Percentiles rank a stretch among this genome's conserved stretches.
Conservation (phyloP, 805 yeast genomes). For the Saccharomycopsis malanga region DNA sequence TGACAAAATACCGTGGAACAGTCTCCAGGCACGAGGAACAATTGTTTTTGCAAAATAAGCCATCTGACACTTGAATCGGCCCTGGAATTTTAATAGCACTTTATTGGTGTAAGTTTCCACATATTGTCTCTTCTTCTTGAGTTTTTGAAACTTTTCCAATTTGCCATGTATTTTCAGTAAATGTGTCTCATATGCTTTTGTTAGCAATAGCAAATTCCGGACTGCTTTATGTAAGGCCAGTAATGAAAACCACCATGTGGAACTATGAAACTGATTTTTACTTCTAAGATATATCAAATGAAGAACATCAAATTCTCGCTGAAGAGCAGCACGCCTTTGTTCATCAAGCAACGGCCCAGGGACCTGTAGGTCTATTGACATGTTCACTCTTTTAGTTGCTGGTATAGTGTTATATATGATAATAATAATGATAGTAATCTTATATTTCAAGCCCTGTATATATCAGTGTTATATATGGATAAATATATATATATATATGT, state of each 20-base stretch:
- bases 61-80: neutral
- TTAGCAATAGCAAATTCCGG: slow-evolving; percentile 30
- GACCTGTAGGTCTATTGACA: too few relatives aligned
- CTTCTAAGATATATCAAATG: slow-evolving; percentile 46
- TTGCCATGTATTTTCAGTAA: neutral
- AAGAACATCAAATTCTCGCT: slow-evolving; percentile 36
- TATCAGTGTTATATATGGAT: too few relatives aligned
- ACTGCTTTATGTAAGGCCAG: slow-evolving; percentile 40
- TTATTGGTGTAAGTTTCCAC: neutral
- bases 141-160: slow-evolving; percentile 5
- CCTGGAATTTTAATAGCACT: neutral
- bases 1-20: slow-evolving; percentile 42
- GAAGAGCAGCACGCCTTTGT: too few relatives aligned
- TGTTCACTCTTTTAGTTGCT: too few relatives aligned
- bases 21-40: slow-evolving; percentile 36
- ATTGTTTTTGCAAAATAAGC: slow-evolving; percentile 29
- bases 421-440: too few relatives aligned
- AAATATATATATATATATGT: too few relatives aligned
- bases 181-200: neutral
- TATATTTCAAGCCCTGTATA: too few relatives aligned
- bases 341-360: too few relatives aligned
- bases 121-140: slow-evolving; percentile 5
- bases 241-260: slow-evolving; percentile 46
- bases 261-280: slow-evolving; percentile 44
- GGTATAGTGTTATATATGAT: too few relatives aligned